Evolutionary conservation across 164 flowering plant species (phyloP).

Genomic region (Warburgia ugandensis): DNA sequence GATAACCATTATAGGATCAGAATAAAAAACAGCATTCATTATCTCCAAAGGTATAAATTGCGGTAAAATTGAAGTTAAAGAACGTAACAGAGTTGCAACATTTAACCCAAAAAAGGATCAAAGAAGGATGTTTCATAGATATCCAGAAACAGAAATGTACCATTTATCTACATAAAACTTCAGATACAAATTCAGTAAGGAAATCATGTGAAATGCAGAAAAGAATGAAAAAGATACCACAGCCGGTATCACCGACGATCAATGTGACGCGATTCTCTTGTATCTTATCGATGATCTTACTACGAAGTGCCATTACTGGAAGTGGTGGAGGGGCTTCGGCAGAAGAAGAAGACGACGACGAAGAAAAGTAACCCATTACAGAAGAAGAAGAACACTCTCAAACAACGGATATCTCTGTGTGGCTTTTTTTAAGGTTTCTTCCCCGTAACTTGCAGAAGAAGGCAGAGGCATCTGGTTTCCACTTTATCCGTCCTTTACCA

Average conservation of each 20-base stretch:
- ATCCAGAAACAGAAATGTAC: not conserved
- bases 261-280: conserved; percentile 84
- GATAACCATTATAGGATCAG: too few relatives aligned
- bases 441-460: too few relatives aligned
- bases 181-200: not conserved
- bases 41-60: too few relatives aligned
- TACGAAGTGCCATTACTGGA: conserved; percentile 48
- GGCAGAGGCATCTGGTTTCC: too few relatives aligned
- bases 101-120: too few relatives aligned
- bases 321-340: conserved; percentile 27
- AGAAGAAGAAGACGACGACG: conserved; percentile 16
- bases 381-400: not conserved
- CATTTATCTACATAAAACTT: not conserved
- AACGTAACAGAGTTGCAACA: too few relatives aligned
- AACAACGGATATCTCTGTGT: too few relatives aligned
- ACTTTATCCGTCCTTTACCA: too few relatives aligned
- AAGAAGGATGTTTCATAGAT: too few relatives aligned
- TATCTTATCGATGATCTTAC: conserved; percentile 71
- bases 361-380: not conserved
- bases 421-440: too few relatives aligned
- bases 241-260: conserved; percentile 93
- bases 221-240: conserved; percentile 41
- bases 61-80: too few relatives aligned
- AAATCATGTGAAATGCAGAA: not conserved
- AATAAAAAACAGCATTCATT: too few relatives aligned